Evolutionary conservation across 257 asterid species (phyloP), one percentile per base, ranked within the genome.

Genomic region (Solanum commersonii): DNA sequence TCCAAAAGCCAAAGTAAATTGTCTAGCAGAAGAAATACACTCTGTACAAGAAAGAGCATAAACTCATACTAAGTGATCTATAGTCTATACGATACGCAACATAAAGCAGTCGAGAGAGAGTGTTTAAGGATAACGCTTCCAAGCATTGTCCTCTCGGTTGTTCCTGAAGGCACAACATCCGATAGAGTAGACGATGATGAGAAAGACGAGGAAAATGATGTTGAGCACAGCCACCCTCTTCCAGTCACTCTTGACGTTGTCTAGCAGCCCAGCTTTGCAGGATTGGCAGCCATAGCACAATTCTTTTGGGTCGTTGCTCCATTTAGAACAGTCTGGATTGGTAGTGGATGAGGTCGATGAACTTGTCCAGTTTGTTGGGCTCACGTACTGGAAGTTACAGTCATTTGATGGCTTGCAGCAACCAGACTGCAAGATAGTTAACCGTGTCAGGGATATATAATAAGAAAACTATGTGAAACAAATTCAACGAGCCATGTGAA

Each of bases 241-340:
- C 99, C 98, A 96, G 84, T 93, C 93, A 16, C 93, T 92, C 96
- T 95, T 97, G 83, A 95, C 56, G 92, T 95, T 96, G 87, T 95
- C 99, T 84, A 97, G 93, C 56, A 97, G 90, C 76, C 99, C 99
- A 0, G 98, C 99, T 90, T 94, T 96, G 94, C 99, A 97, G 0
- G 99, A 91, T 52, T 92, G 65, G 90, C 99, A 97, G 87, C 49
- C 60, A 87, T 94, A 97, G 96, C 99, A 97, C 87, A 97, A 71
- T 0, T 4, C 5, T 1, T 31, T 92, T 2, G 90, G 94, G 2
- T 95, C 95, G 46, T 93, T 97, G 85, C 85, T 91, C 99, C 99
- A 97, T 0, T 12, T 14, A 1, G 0, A 1, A 87, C 99, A 97
- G 88, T 97, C 99, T 4, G 92, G 92, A 87, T 96, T 96, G 15